Conservation (phyloP, 345 rosid species). For the Angophora floribunda region DNA sequence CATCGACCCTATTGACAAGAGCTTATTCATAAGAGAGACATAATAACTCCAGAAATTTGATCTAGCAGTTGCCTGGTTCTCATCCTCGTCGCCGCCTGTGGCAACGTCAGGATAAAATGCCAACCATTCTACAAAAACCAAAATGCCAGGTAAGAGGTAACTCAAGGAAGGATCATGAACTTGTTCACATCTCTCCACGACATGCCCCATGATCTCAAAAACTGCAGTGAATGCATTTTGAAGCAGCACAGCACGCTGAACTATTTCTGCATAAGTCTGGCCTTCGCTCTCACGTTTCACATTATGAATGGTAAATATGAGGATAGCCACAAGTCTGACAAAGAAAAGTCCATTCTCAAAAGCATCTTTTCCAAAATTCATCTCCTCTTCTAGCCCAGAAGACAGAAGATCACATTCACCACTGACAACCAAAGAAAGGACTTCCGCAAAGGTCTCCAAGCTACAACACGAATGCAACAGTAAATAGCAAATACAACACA, state of each 20-base stretch:
- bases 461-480: conserved; percentile 16
- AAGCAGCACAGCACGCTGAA: conserved; percentile 79
- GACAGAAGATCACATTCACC: conserved; percentile 62
- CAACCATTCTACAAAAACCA: conserved; percentile 90
- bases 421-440: conserved; percentile 49
- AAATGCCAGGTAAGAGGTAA: conserved; percentile 67
- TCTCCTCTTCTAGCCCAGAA: conserved; percentile 47
- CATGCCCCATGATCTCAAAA: conserved; percentile 61
- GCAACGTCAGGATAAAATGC: conserved; percentile 84
- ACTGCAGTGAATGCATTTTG: conserved; percentile 78
- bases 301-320: conserved; percentile 67
- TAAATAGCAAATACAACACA: not conserved
- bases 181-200: conserved; percentile 53
- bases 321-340: conserved; percentile 63
- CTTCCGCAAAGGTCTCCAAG: conserved; percentile 83
- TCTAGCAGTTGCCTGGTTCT: conserved; percentile 50
- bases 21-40: conserved; percentile 57
- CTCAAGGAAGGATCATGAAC: conserved; percentile 69
- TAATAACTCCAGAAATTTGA: conserved; percentile 64
- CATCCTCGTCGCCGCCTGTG: conserved; percentile 53
- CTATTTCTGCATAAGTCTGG: conserved; percentile 85
- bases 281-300: conserved; percentile 66
- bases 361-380: conserved; percentile 62
- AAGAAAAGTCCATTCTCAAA: conserved; percentile 57
- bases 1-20: conserved; percentile 36